Evolutionary conservation across 257 asterid genomes (phyloP).

Genomic region (Scutellaria galericulata): DNA sequence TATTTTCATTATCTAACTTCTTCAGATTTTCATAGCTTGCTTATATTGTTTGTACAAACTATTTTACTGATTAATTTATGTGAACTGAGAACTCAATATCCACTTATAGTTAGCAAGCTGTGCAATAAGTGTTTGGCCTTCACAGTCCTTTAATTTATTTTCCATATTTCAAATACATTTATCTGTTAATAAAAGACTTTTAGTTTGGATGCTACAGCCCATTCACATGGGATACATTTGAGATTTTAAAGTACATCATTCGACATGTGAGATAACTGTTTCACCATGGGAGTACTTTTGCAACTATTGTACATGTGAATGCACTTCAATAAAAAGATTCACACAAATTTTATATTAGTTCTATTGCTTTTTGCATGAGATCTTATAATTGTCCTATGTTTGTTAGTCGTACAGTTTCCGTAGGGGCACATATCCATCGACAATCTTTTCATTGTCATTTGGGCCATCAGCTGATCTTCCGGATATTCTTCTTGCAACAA

Average conservation of each 20-base stretch:
- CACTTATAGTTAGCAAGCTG: neutral
- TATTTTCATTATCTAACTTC: constrained; percentile 2
- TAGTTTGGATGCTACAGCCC: neutral
- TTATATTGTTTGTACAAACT: neutral
- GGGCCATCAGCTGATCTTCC: constrained; percentile 83
- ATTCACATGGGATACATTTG: constrained; percentile 21
- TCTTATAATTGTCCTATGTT: constrained; percentile 42
- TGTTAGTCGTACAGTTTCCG: constrained; percentile 96
- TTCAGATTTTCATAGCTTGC: neutral
- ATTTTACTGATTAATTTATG: neutral
- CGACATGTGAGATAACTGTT: constrained; percentile 22
- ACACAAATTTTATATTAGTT: constrained; percentile 16
- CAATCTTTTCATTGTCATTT: constrained; percentile 83
- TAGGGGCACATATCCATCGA: constrained; percentile 86
- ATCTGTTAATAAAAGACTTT: constrained; percentile 11
- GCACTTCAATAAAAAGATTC: constrained; percentile 20
- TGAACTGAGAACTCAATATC: neutral
- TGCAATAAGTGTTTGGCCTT: neutral
- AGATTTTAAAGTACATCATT: neutral
- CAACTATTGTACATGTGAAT: constrained; percentile 8
- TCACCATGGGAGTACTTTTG: constrained; percentile 1
- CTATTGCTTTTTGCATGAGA: constrained; percentile 31
- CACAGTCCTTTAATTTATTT: constrained; percentile 2
- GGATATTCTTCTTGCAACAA: constrained; percentile 86
- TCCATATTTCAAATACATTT: neutral